Evolutionary conservation across 768 basidiomycete genomes (phyloP), one percentile per base, ranked within the genome.

Genomic region (Tricholoma hemisulphureum): DNA sequence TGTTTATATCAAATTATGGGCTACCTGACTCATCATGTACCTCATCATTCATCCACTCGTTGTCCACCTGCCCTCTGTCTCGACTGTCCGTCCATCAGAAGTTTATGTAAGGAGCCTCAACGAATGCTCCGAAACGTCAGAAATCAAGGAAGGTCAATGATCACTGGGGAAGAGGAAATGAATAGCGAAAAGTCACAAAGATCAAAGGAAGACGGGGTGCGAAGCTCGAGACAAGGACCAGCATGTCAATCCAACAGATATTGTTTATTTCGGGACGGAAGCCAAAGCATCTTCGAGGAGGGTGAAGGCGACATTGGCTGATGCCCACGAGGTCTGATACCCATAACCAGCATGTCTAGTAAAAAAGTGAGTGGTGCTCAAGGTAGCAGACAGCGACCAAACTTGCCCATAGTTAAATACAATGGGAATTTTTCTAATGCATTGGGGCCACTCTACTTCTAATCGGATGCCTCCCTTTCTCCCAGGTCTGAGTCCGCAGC

Each of bases 391-490:
- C 49, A 48, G 37, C 14, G 34, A 51, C n/a, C 20, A 43, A 18
- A 71, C 80, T 67, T 61, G 85, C 84, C 87, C 87, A 64, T 89
- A 87, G 66, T 88, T 85, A 64, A 81, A 76, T 0, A 87, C 75
- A 32, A 86, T 66, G 0, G 83, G 85, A 2, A 84, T 68, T 51
- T 71, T 74, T 13, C 54, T 59, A 16, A 63, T 65, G 43, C 29
- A 63, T 4, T 63, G 53, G 21, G 79, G 61, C 73, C 69, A 78
- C 32, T 82, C 81, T 1, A 74, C 69, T 29, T 84, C 85, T 3
- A 90, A 70, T 23, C 88, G 71, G 29, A 91, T 76, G 0, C 89
- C 89, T n/a, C 84, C 87, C 37, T 82, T 84, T 55, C 91, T 73
- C 1, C 71, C 81, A 1, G 90, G 91, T 3, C 89, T 76, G 48